phyloP scores from a whole-genome alignment of 2,329 filamentous ascomycete genomes.

The Conoideocrella luteorostrata region DNA sequence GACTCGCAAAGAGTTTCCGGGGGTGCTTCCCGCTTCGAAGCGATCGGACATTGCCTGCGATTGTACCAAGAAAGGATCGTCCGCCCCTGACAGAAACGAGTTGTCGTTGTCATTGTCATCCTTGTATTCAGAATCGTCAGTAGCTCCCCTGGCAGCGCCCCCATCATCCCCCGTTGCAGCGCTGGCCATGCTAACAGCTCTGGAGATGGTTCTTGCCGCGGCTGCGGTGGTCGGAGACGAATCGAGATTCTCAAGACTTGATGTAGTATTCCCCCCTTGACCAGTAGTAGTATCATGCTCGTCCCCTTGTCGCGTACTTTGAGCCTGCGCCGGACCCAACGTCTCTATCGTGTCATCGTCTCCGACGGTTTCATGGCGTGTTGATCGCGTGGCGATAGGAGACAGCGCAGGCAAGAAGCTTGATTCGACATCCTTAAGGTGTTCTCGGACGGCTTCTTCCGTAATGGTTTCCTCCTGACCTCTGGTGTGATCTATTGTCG shows the following conservation, averaged over 20 bases:
- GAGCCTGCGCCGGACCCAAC: conserved; percentile 26
- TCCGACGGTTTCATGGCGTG: conserved; percentile 29
- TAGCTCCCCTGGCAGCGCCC: not conserved
- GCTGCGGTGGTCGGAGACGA: conserved; percentile 53
- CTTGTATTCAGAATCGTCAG: conserved; percentile 16
- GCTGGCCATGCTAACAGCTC: conserved; percentile 42
- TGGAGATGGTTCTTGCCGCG: conserved; percentile 46
- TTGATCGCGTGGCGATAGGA: conserved; percentile 43
- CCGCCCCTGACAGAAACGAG: conserved; percentile 22
- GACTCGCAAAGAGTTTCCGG: conserved; percentile 38
- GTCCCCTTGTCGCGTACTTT: not conserved
- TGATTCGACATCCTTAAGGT: conserved; percentile 58
- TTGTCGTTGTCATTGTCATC: conserved; percentile 22
- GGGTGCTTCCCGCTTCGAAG: conserved; percentile 39
- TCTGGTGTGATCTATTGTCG: conserved; percentile 27
- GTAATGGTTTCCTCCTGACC: conserved; percentile 40
- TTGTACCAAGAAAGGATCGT: conserved; percentile 21
- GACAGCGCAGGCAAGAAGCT: conserved; percentile 56
- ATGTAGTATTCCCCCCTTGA: conserved; percentile 40
- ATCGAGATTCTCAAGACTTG: conserved; percentile 45
- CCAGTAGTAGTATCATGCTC: conserved; percentile 21
- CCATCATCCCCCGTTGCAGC: conserved; percentile 9
- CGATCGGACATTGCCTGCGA: conserved; percentile 25
- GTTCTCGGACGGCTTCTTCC: conserved; percentile 47
- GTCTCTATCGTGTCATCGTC: conserved; percentile 55